Evolutionary conservation across 2,329 filamentous ascomycete species (phyloP).

Genomic region (Moelleriella libera): DNA sequence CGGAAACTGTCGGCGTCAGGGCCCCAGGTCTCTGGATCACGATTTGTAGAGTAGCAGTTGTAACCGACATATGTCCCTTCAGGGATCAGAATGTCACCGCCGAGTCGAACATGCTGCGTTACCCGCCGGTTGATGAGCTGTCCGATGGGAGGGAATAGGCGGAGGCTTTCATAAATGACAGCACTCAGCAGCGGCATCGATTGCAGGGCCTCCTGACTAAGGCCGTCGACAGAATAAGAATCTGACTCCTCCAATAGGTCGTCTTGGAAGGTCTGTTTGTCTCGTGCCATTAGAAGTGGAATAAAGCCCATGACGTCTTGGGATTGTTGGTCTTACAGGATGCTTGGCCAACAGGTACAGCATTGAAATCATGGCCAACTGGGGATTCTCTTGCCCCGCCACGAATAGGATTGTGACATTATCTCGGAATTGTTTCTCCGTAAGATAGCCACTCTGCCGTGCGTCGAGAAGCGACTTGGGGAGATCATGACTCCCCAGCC

Average conservation of each 20-base stretch:
- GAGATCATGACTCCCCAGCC: conserved; percentile 1
- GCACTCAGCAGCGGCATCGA: conserved; percentile 27
- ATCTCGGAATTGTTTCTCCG: conserved; percentile 22
- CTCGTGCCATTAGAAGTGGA: background rate
- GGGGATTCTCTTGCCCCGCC: conserved; percentile 26
- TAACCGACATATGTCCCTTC: conserved; percentile 24
- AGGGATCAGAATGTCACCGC: conserved; percentile 17
- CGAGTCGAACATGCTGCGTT: conserved; percentile 8
- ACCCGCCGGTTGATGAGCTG: conserved; percentile 33
- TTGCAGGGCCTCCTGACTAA: conserved; percentile 9
- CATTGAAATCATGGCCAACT: conserved; percentile 19
- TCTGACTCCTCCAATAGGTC: conserved; percentile 17
- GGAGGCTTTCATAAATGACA: conserved; percentile 29
- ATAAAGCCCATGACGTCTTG: background rate
- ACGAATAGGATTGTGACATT: conserved; percentile 25
- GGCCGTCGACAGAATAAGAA: conserved; percentile 2
- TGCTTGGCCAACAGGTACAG: conserved; percentile 22
- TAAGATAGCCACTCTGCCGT: conserved; percentile 10
- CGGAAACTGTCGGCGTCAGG: conserved; percentile 20
- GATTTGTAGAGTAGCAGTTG: conserved; percentile 24
- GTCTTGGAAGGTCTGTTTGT: conserved; percentile 13
- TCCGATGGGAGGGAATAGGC: conserved; percentile 32
- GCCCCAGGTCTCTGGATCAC: conserved; percentile 16
- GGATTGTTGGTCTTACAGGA: conserved; percentile 6
- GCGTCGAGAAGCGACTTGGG: conserved; percentile 11